Percentiles rank a stretch among this genome's conserved stretches.
Conservation (phyloP, 495 filamentous ascomycete species). For the Bathelium albidoporum region DNA sequence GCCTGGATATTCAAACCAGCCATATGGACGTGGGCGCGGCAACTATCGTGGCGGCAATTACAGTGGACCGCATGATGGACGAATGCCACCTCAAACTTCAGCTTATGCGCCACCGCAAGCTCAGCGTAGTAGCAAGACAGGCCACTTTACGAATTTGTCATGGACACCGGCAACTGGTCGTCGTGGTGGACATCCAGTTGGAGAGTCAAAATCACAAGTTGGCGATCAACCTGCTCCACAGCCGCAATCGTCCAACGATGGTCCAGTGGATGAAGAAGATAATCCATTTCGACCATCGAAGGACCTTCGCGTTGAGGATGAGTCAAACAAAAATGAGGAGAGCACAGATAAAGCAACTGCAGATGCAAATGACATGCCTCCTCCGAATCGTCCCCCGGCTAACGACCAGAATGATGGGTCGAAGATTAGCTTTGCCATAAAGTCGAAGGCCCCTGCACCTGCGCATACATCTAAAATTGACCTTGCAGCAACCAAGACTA, state of each 20-base stretch:
- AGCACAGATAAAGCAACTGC: neutral
- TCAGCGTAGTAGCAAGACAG: slow-evolving; percentile 25
- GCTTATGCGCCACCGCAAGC: slow-evolving; percentile 22
- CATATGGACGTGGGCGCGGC: slow-evolving; percentile 46
- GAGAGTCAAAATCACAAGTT: neutral
- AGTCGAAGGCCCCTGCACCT: slow-evolving; percentile 50
- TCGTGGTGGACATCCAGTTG: slow-evolving; percentile 35
- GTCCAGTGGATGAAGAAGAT: slow-evolving; percentile 40
- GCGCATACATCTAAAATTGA: slow-evolving; percentile 48
- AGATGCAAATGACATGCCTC: slow-evolving; percentile 30
- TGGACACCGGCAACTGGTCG: slow-evolving; percentile 43
- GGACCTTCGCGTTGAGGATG: slow-evolving; percentile 54
- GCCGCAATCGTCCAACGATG: slow-evolving; percentile 9
- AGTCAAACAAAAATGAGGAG: slow-evolving; percentile 38
- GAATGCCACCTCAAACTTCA: neutral
- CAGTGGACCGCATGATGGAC: slow-evolving; percentile 6
- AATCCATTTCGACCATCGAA: slow-evolving; percentile 54
- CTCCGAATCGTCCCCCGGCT: slow-evolving; percentile 38
- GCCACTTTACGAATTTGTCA: slow-evolving; percentile 50
- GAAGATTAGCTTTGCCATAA: slow-evolving; percentile 85
- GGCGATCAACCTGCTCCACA: slow-evolving; percentile 1
- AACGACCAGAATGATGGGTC: slow-evolving; percentile 38
- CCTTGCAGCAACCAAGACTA: slow-evolving; percentile 62
- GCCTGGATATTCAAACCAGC: slow-evolving; percentile 36
- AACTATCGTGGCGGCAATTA: slow-evolving; percentile 46